Base-by-base conservation (phyloP, 441 rosid genomes). In the Gossypium aridum region DNA sequence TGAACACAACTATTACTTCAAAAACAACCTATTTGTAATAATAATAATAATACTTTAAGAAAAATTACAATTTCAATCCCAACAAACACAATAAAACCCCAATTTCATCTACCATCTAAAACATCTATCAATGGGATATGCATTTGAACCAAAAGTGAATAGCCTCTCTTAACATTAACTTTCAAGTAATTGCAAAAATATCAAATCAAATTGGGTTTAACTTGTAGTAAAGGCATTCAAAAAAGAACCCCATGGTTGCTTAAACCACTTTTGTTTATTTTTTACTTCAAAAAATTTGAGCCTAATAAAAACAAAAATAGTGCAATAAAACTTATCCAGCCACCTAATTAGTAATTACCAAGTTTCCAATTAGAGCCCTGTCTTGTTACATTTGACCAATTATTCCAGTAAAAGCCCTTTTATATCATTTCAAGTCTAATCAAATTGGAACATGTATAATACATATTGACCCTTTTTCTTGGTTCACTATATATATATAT, bases 361-460 rank as follows among this genome's bases (percentile, higher is more conserved):
- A 22, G 45, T 1, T 28, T 62, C 31, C 0, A 57, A 2, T 43
- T 13, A 19, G 22, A 13, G 5, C 0, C 13, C 2, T 14, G 45
- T 51, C 25, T 25, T n/a, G 26, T 68, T n/a, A 69, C 2, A 26
- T 69, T 34, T 49, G 3, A 51, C n/a, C 61, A 51, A 25, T 59
- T 23, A 59, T 23, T 10, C 6, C 5, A 25, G 17, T 5, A 4
- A 60, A 60, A 13, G 7, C 37, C 64, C 2, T 13, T 51, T 7
- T 65, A 28, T 43, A 12, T 65, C 25, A 43, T 66, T 26, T 45
- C 59, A 49, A 49, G 71, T 49, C 72, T 49, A 68, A 68, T 68
- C 59, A 49, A 68, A 68, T 14, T 49, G 31, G 39, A 47, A 22
- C 22, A 67, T 23, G 1, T 43, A 9, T 23, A 6, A 34, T 34